Base-by-base conservation (phyloP, 2,329 filamentous ascomycete genomes). In the Pezicula rhizophila region DNA sequence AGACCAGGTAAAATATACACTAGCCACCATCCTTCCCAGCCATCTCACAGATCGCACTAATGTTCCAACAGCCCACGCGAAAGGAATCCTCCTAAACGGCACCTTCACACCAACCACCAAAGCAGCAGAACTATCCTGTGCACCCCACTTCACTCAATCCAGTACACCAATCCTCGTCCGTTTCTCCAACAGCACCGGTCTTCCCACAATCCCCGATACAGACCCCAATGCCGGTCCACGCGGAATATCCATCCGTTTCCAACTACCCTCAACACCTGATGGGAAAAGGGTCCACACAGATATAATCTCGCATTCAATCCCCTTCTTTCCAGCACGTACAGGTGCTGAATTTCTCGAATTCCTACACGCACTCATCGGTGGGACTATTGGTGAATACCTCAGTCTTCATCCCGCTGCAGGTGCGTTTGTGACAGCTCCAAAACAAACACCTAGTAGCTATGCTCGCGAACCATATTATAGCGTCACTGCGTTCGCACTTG, bases 281-380 rank as follows among this genome's bases (percentile, higher is more conserved):
- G 65, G 67, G 1, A 66, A 70, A 12, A 67, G 67, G 41, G 61
- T 68, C 17, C 78, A 82, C 62, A 80, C 77, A 1, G 78, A 82
- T 57, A 75, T 82, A 54, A 65, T 82, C 45, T 62, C 69, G 0
- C 77, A 81, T 62, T 75, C 70, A 1, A 75, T 73, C 1, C 67
- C 71, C 2, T 71, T 67, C 60, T 80, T 81, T 61, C 77, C 78
- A 0, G 70, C 69, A 0, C 66, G 70, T 33, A 78, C 73, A 0
- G 76, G 76, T 12, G 75, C 69, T 12, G 74, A 73, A n/a, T 76
- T 79, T 42, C 67, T 79, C 1, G 67, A 68, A 8, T 68, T 80
- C 44, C 65, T 80, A 28, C 54, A 60, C n/a, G 70, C 73, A 0
- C 54, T 74, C 1, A 66, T 60, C 0, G 61, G 63, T 10, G 50